Evolutionary conservation across 2,329 filamentous ascomycete genomes (phyloP).

Genomic region (Colletotrichum abscissum): DNA sequence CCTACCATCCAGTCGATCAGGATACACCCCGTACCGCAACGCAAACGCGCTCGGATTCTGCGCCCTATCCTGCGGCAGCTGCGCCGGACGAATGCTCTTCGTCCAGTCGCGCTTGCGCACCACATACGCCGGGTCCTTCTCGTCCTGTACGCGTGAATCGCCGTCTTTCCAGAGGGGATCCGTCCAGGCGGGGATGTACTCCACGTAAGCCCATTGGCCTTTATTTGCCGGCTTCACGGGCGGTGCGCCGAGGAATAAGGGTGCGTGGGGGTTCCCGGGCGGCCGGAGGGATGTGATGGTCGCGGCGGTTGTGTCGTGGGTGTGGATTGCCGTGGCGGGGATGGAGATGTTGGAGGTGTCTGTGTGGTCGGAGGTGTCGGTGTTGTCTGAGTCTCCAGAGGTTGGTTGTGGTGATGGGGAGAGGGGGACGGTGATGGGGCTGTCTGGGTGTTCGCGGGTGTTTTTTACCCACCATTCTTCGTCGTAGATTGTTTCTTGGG

Average conservation of each 20-base stretch:
- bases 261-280: neutral
- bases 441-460: neutral
- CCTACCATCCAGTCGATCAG: slow-evolving; percentile 42
- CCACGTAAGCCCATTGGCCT: slow-evolving; percentile 1
- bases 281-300: neutral
- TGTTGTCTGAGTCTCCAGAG: too few species aligned
- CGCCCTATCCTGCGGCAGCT: slow-evolving; percentile 37
- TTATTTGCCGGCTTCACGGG: neutral
- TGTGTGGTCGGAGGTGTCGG: too few species aligned
- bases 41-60: slow-evolving; percentile 42
- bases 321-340: neutral
- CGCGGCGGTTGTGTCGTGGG: neutral
- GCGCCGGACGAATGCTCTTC: slow-evolving; percentile 17
- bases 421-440: too few species aligned
- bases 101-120: neutral
- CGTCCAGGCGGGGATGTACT: slow-evolving; percentile 42
- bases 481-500: neutral
- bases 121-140: neutral
- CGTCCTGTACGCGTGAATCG: slow-evolving; percentile 9
- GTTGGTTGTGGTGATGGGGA: too few species aligned
- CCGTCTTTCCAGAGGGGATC: slow-evolving; percentile 42
- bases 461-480: neutral
- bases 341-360: neutral
- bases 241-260: neutral
- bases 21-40: slow-evolving; percentile 43